A percentile compares a stretch with the other conserved stretches of the same genome.
phyloP scores from a whole-genome alignment of 169 alveolate genomes.

The Plasmodium vivax region DNA sequence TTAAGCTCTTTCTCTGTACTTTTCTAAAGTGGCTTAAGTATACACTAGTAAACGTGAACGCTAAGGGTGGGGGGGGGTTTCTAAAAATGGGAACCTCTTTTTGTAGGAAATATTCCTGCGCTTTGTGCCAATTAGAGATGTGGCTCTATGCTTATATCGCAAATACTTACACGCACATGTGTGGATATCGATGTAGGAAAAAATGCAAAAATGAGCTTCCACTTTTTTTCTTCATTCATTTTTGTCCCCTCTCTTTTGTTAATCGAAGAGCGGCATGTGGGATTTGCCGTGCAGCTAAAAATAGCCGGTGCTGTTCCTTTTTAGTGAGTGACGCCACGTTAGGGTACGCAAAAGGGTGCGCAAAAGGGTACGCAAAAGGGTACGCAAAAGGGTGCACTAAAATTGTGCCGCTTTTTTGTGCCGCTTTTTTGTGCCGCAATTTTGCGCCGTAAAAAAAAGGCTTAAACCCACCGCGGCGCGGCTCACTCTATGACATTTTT shows the following conservation, averaged over 20 bases:
- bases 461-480: background rate
- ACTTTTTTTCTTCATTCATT: background rate
- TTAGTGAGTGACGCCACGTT: background rate
- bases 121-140: background rate
- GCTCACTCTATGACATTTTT: background rate
- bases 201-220: background rate
- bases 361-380: background rate
- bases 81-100: background rate
- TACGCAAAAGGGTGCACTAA: background rate
- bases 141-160: background rate
- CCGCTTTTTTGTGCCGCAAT: no score
- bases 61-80: background rate
- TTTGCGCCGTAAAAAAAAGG: background rate
- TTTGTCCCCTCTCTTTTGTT: background rate
- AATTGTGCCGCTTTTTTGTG: no score
- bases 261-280: background rate
- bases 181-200: background rate
- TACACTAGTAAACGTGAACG: background rate
- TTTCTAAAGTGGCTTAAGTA: background rate
- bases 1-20: slow-evolving; percentile 11
- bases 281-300: background rate
- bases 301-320: background rate
- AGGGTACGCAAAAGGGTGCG: background rate
- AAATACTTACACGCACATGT: background rate
- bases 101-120: background rate